Conservation (phyloP, 2,329 filamentous ascomycete genomes). For the Cordyceps farinosa region DNA sequence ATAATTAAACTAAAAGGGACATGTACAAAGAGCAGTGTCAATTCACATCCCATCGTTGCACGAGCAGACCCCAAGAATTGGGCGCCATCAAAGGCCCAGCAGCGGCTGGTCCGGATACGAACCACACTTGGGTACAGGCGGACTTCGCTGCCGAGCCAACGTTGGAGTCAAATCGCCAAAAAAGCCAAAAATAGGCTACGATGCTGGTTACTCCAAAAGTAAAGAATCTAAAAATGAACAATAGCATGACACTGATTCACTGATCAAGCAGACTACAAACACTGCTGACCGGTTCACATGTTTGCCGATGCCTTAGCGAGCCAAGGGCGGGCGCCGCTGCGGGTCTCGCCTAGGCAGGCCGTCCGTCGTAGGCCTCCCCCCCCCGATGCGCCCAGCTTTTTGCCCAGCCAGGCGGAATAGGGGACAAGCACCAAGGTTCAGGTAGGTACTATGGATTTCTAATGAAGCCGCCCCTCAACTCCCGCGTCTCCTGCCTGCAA, state of each 20-base stretch:
- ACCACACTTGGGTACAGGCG: no score
- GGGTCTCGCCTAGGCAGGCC: neutral
- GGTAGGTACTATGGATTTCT: slow-evolving; percentile 1
- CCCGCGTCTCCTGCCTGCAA: neutral
- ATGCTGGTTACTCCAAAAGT: no score
- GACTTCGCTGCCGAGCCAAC: no score
- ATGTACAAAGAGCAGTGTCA: no score
- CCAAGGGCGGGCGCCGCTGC: slow-evolving; percentile 2
- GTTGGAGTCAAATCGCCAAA: no score
- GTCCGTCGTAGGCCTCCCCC: neutral
- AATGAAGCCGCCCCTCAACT: slow-evolving; percentile 14
- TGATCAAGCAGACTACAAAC: neutral
- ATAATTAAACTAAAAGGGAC: no score
- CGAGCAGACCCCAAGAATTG: no score
- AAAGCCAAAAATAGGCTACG: no score
- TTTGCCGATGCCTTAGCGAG: neutral
- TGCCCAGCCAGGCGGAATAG: neutral
- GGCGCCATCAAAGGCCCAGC: no score
- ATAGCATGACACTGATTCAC: neutral
- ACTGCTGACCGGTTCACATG: neutral
- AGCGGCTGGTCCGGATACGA: no score
- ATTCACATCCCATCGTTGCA: no score
- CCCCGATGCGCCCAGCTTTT: neutral
- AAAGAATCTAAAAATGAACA: neutral
- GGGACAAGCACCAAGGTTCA: neutral